Evolutionary conservation across 495 filamentous ascomycete genomes (phyloP).

Genomic region (Xeromyces bisporus): DNA sequence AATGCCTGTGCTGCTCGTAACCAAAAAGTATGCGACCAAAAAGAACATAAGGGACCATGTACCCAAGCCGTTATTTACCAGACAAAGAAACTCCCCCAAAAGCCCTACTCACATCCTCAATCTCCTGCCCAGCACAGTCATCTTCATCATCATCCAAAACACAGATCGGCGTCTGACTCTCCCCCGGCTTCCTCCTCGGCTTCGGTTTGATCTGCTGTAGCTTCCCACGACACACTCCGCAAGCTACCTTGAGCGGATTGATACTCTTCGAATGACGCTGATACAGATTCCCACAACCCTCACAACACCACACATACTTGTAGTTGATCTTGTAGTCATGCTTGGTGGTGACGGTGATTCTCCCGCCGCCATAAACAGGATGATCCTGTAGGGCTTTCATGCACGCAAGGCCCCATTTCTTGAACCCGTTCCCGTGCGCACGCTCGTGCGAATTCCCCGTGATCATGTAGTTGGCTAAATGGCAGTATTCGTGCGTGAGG

Average conservation of each 20-base stretch:
- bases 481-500: constrained; percentile 88
- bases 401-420: constrained; percentile 43
- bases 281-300: constrained; percentile 46
- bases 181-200: constrained; percentile 30
- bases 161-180: too few relatives aligned
- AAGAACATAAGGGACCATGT: too few relatives aligned
- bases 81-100: constrained; percentile 3
- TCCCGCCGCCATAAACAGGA: constrained; percentile 28
- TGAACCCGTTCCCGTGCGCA: constrained; percentile 70
- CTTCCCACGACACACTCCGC: constrained; percentile 48
- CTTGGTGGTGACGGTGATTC: constrained; percentile 65
- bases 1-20: too few relatives aligned
- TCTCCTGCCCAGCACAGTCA: constrained; percentile 1
- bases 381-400: constrained; percentile 25
- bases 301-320: constrained; percentile 78
- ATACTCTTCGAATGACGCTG: constrained; percentile 75
- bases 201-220: constrained; percentile 67
- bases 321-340: constrained; percentile 77
- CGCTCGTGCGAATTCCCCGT: constrained; percentile 42
- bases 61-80: too few relatives aligned
- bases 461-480: constrained; percentile 78
- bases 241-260: constrained; percentile 43
- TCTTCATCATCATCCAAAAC: constrained; percentile 47
- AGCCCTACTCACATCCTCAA: constrained; percentile 7
- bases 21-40: too few relatives aligned